Percentiles rank a stretch among this genome's conserved stretches.
These are phyloP conservation scores for Moesziomyces aphidis DNA, from an alignment of 1,284 basidiomycete genomes.

Conservation along the genomic window DNA sequence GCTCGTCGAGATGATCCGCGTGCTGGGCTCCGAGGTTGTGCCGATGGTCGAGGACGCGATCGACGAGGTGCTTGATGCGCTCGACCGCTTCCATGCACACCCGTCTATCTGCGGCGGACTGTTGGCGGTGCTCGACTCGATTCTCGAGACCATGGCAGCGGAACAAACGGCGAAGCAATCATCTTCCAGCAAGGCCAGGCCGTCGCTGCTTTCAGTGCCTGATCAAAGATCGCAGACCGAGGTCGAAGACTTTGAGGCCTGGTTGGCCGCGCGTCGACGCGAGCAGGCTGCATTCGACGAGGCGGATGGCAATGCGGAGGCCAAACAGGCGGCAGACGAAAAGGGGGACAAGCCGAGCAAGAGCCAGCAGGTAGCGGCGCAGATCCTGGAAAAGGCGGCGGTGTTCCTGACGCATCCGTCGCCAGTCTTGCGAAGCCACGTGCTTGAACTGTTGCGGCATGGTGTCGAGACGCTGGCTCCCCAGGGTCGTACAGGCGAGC, in stretches of 20 bases:
- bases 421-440: conserved; percentile 30
- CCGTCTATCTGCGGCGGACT: conserved; percentile 53
- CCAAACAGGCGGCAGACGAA: conserved; percentile 2
- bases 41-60: conserved; percentile 65
- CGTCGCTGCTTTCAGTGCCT: background rate
- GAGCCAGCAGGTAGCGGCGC: conserved; percentile 33
- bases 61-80: conserved; percentile 64
- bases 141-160: conserved; percentile 51
- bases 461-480: conserved; percentile 46
- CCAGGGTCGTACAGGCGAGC: conserved; percentile 43
- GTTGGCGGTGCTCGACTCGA: conserved; percentile 55
- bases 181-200: background rate
- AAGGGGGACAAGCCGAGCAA: conserved; percentile 40
- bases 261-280: conserved; percentile 11
- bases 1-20: conserved; percentile 62
- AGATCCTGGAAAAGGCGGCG: conserved; percentile 37
- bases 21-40: conserved; percentile 60
- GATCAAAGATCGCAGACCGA: background rate
- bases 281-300: conserved; percentile 10
- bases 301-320: background rate
- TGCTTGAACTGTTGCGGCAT: conserved; percentile 39
- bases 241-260: conserved; percentile 11
- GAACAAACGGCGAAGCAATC: conserved; percentile 22
- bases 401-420: conserved; percentile 53
- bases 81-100: conserved; percentile 63